Percentiles rank a stretch among this genome's conserved stretches.
Evolutionary conservation across 768 basidiomycete genomes (phyloP).

Genomic region (Infundibulicybe gibba): DNA sequence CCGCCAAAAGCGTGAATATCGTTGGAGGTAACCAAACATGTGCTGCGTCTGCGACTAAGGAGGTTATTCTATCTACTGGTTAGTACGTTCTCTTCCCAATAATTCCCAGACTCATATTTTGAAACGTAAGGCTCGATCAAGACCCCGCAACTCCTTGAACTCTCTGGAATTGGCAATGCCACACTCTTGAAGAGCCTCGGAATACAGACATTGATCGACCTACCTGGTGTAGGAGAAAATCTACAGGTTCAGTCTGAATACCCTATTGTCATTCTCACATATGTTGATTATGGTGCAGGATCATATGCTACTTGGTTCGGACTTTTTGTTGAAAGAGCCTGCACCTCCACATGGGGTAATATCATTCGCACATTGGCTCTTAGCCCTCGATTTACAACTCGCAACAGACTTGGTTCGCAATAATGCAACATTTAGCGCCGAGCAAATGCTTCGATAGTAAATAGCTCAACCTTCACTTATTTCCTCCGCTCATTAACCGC

Average conservation of each 20-base stretch:
- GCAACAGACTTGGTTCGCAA: not conserved
- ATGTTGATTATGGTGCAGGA: too few relatives aligned
- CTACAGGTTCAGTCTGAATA: conserved; percentile 13
- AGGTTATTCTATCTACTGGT: conserved; percentile 17
- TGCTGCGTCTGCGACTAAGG: conserved; percentile 8
- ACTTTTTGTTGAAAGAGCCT: too few relatives aligned
- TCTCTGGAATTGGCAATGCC: conserved; percentile 14
- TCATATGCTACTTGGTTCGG: too few relatives aligned
- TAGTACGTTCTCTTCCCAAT: not conserved
- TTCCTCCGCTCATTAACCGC: not conserved
- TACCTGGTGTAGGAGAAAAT: conserved; percentile 11
- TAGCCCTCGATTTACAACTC: too few relatives aligned
- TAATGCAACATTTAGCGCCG: not conserved
- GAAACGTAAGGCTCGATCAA: conserved; percentile 11
- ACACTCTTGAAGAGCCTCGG: conserved; percentile 1
- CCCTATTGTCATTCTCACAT: too few relatives aligned
- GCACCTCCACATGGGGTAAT: too few relatives aligned
- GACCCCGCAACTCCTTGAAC: conserved; percentile 13
- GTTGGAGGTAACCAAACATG: not conserved
- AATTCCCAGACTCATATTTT: not conserved
- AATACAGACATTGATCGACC: conserved; percentile 5
- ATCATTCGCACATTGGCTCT: too few relatives aligned
- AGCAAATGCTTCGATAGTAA: not conserved
- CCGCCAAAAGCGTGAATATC: not conserved
- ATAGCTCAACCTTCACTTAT: not conserved